Evolutionary conservation across 306 rosid genomes (phyloP).

Genomic region (Nissolia schottii): DNA sequence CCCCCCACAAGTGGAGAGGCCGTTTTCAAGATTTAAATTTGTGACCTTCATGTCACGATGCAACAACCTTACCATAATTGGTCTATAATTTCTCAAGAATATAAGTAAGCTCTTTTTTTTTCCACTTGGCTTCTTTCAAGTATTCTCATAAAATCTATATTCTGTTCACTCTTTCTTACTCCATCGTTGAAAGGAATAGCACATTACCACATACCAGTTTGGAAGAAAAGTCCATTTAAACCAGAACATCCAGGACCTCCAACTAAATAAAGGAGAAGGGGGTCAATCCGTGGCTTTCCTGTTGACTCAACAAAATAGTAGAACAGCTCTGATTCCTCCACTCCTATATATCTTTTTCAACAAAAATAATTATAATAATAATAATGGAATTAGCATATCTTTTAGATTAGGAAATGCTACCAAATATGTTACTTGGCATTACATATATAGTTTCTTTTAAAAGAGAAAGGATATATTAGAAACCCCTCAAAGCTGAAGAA

Average conservation of each 20-base stretch:
- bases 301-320: conserved; percentile 11
- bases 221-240: background rate
- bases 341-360: background rate
- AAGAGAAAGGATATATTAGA: too few relatives aligned
- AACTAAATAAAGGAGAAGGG: background rate
- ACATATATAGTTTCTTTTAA: too few relatives aligned
- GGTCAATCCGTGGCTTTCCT: background rate
- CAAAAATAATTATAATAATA: background rate
- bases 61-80: too few relatives aligned
- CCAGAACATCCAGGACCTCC: conserved; percentile 16
- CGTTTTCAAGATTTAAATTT: too few relatives aligned
- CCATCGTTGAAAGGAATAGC: background rate
- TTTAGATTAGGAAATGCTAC: background rate
- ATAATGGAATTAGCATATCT: background rate
- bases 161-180: too few relatives aligned
- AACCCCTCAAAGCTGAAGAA: too few relatives aligned
- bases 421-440: background rate
- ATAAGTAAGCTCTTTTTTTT: too few relatives aligned
- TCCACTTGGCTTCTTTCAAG: too few relatives aligned
- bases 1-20: too few relatives aligned
- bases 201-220: background rate
- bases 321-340: background rate
- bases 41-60: too few relatives aligned
- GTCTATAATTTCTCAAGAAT: too few relatives aligned
- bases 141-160: too few relatives aligned